Evolutionary conservation across 2,329 filamentous ascomycete species (phyloP).

Genomic region (Penicillium sp.): DNA sequence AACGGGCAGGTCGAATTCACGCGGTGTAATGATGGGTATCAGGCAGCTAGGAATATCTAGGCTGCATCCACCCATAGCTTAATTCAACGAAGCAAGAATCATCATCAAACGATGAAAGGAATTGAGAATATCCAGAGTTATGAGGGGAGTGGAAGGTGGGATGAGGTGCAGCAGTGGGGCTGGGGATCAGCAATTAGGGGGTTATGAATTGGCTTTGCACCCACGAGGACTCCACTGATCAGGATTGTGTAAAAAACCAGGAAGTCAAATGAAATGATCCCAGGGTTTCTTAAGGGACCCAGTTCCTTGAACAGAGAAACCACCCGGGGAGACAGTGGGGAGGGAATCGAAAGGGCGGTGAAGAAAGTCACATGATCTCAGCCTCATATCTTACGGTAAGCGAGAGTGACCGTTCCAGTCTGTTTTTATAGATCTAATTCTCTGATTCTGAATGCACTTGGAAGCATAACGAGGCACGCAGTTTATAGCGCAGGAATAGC

Average conservation of each 20-base stretch:
- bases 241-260: not conserved
- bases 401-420: constrained; percentile 5
- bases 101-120: constrained; percentile 23
- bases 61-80: constrained; percentile 36
- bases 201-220: constrained; percentile 12
- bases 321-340: constrained; percentile 16
- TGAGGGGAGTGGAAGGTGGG: constrained; percentile 22
- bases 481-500: not conserved
- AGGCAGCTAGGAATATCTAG: constrained; percentile 31
- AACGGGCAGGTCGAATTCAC: constrained; percentile 13
- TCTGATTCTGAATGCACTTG: not conserved
- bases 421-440: not conserved
- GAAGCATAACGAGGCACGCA: not conserved
- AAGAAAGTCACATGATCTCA: constrained; percentile 27
- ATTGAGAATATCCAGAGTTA: constrained; percentile 4
- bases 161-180: constrained; percentile 25
- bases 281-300: constrained; percentile 7
- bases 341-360: constrained; percentile 29
- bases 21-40: constrained; percentile 26
- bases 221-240: constrained; percentile 12
- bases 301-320: constrained; percentile 13
- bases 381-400: constrained; percentile 12
- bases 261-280: constrained; percentile 11
- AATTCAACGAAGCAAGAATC: constrained; percentile 27
- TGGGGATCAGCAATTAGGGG: constrained; percentile 15